Evolutionary conservation across 352 stramenopile genomes (phyloP), one percentile per base, ranked within the genome.

Genomic region (Blastocystis sp.): DNA sequence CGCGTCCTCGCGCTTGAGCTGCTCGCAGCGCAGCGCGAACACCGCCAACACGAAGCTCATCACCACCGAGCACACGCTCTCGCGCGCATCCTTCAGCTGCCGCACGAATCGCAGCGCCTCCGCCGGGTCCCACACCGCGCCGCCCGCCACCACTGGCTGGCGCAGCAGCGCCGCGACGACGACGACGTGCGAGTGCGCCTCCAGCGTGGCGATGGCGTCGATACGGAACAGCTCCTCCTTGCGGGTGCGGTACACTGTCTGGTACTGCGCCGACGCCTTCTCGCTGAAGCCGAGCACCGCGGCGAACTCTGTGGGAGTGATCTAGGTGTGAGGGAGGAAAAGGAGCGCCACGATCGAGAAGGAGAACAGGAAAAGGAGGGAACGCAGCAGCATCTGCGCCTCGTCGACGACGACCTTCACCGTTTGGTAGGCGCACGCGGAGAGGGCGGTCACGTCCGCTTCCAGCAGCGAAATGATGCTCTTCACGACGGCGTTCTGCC

Each of bases 361-460:
- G 34, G 60, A 84, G 45, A 24, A 66, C 14, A 59, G 42, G 74
- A 84, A 84, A 21, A 84, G 66, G 74, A 84, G 48, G 48, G 52
- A 66, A 57, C 60, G 74, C 9, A 70, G 54, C 34, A 84, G 21
- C 4, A 68, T 84, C 0, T n/a, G 21, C 14, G n/a, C 7, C 43
- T 84, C 74, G 9, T 54, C 34, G 2, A 57, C 52, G 24, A 84
- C 9, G 34, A 69, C 24, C 7, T 54, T 68, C 0, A 64, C 42
- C 19, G 52, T 59, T 9, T 66, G 57, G 34, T 59, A 43, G 19
- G 48, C 10, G 24, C 74, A 84, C 48, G 28, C 10, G 24, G 48
- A 48, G 43, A 76, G 66, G n/a, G 1, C 4, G 38, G 19, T 48
- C 14, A 64, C 6, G 40, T 62, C 40, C 7, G 24, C 17, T 3